phyloP scores from a whole-genome alignment of 2,329 filamentous ascomycete species.

The Lomentospora prolificans region DNA sequence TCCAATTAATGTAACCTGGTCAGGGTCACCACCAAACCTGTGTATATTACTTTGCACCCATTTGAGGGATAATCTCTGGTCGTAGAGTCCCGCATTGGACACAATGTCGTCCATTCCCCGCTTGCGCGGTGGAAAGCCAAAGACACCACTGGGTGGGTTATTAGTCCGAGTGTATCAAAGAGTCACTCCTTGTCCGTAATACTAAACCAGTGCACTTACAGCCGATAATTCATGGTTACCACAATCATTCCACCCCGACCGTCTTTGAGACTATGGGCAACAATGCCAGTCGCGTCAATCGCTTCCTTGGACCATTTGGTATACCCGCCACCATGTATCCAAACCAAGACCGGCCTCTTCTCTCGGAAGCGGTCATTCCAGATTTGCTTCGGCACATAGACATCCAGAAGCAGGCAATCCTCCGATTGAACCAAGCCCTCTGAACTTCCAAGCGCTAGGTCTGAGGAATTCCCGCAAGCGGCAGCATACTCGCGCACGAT shows the following conservation, averaged over 20 bases:
- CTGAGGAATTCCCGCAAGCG: not conserved
- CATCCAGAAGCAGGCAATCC: conserved; percentile 37
- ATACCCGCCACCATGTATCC: conserved; percentile 38
- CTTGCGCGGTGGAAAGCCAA: conserved; percentile 36
- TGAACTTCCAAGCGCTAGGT: not conserved
- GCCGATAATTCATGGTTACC: conserved; percentile 30
- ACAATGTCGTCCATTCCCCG: conserved; percentile 24
- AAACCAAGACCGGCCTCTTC: conserved; percentile 31
- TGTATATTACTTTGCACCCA: conserved; percentile 43
- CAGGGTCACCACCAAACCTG: conserved; percentile 36
- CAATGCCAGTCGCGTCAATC: conserved; percentile 26
- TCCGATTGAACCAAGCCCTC: conserved; percentile 17
- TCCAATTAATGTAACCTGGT: conserved; percentile 40
- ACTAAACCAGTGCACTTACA: too few relatives aligned
- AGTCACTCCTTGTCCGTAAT: too few relatives aligned
- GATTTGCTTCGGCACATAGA: conserved; percentile 29
- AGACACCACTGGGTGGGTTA: conserved; percentile 21
- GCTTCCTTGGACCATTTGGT: conserved; percentile 25
- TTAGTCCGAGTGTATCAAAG: too few relatives aligned
- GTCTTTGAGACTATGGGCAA: conserved; percentile 19
- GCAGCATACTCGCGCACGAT: not conserved
- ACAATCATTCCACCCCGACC: conserved; percentile 26
- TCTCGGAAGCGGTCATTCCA: conserved; percentile 13
- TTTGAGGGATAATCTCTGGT: conserved; percentile 37
- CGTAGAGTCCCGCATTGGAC: conserved; percentile 39